These are phyloP conservation scores for Nemophila menziesii DNA, from an alignment of 257 asterid genomes.

Conservation along the genomic window DNA sequence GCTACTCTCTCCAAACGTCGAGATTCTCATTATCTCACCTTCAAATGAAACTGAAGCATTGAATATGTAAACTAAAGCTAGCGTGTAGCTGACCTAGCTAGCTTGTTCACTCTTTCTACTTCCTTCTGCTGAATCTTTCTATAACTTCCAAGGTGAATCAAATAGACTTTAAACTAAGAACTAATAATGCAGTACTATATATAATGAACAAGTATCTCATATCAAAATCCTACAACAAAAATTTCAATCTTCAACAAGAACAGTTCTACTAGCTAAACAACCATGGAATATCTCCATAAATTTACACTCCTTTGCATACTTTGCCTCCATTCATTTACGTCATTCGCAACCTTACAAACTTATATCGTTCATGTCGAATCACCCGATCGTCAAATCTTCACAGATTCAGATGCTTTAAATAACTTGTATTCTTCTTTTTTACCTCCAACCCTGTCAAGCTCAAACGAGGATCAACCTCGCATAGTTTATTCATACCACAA, in stretches of 20 bases:
- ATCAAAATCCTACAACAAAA: neutral
- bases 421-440: neutral
- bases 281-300: neutral
- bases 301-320: conserved; percentile 1
- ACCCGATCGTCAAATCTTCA: neutral
- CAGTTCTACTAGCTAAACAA: neutral
- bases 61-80: too few relatives aligned
- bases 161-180: too few relatives aligned
- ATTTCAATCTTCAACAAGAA: neutral
- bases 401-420: neutral
- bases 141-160: neutral
- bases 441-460: neutral
- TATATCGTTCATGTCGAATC: conserved; percentile 2
- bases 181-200: too few relatives aligned
- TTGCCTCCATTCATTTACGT: neutral
- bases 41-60: too few relatives aligned
- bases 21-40: too few relatives aligned
- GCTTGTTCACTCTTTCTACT: too few relatives aligned
- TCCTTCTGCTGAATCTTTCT: neutral
- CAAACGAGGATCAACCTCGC: neutral
- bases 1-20: too few relatives aligned
- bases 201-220: too few relatives aligned
- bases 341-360: neutral
- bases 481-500: conserved; percentile 1
- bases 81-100: too few relatives aligned